Conservation (phyloP, 805 yeast genomes). For the Wickerhamiella parazyma region DNA sequence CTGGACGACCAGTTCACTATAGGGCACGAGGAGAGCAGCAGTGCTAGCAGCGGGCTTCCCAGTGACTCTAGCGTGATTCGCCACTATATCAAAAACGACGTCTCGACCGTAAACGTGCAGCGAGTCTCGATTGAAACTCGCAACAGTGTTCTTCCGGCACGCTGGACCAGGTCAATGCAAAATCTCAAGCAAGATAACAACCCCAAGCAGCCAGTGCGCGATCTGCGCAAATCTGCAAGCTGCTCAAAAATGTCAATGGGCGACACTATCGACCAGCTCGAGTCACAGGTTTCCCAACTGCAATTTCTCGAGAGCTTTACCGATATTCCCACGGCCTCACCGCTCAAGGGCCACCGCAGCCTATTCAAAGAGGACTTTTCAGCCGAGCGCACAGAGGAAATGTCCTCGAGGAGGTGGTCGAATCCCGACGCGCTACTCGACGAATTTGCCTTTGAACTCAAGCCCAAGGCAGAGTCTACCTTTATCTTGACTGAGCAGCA, state of each 20-base stretch:
- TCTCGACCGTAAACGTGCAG: neutral
- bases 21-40: neutral
- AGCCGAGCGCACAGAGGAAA: neutral
- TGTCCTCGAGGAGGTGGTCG: neutral
- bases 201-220: too few species aligned
- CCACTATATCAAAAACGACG: neutral
- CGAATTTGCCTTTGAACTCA: neutral
- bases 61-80: neutral
- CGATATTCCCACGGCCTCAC: neutral
- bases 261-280: slow-evolving; percentile 1
- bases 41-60: neutral
- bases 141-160: slow-evolving; percentile 1
- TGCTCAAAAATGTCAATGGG: neutral
- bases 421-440: neutral
- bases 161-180: slow-evolving; percentile 7
- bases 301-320: neutral
- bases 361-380: neutral
- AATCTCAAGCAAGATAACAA: neutral
- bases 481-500: neutral
- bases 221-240: neutral
- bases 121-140: neutral
- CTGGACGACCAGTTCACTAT: neutral
- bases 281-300: slow-evolving; percentile 1
- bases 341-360: neutral
- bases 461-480: neutral